Evolutionary conservation across 208 protist species (phyloP), one percentile per base, ranked within the genome.

Genomic region (Trichomonas tenax): DNA sequence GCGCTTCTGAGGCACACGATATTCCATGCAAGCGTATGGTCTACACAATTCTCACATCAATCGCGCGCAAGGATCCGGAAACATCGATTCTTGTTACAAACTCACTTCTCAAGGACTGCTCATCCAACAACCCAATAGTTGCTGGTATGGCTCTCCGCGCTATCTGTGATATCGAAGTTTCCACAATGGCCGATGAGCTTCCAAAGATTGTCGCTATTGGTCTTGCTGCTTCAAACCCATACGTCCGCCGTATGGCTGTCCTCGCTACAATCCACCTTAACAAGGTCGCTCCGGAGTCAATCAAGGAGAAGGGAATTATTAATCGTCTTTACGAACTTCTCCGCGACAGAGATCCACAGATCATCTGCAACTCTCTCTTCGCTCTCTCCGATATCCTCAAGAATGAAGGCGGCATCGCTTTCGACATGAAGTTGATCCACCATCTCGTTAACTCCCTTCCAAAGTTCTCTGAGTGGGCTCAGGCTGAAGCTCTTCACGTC

Each of bases 21-120:
- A 82, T 96, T 96, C 49, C 51, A 81, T 81, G 51, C 34, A 96
- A 96, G 40, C 46, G 51, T 44, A 96, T 96, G 93, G 93, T 96
- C 21, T 96, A 96, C 23, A 82, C 51, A 34, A 82, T 82, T n/a
- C 31, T 96, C 26, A 82, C 49, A 34, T 34, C 49, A 45, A 82
- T 82, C 34, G 93, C 93, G 2, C 10, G 51, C 11, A 96, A 96
- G 36, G 49, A 96, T 17, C 93, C 93, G 15, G 49, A 96, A 41
- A 81, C 36, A 21, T 63, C 93, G 41, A 82, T 96, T 63, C 36
- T 96, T 2, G 40, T 81, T 34, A 81, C 51, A 81, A 96, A 96
- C 49, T 81, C 93, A 46, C 26, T 96, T 0, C 49, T 82, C 10
- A 63, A 81, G 31, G 93, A 96, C 45, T 96, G 93, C 31, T 36